A percentile compares a stretch with the other conserved stretches of the same genome.
phyloP scores from a whole-genome alignment of 192 early-diverging fungal genomes.

The Rhizoclosmatium globosum region DNA sequence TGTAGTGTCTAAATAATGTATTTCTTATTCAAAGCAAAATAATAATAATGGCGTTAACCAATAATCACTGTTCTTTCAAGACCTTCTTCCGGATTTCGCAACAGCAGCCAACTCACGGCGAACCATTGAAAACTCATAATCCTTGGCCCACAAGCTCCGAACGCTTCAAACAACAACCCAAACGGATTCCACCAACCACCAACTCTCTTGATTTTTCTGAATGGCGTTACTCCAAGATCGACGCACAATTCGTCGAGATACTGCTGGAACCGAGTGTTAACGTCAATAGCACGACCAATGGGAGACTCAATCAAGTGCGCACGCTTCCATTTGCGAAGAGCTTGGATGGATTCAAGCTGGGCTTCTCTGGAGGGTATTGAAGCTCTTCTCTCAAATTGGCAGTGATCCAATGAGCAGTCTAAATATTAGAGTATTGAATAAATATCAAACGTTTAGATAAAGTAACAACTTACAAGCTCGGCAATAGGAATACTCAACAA shows the following conservation, averaged over 20 bases:
- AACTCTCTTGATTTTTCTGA: neutral
- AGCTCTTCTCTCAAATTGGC: neutral
- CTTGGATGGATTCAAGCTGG: neutral
- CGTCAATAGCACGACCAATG: neutral
- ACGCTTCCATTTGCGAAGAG: constrained; percentile 5
- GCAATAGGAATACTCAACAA: neutral
- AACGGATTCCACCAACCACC: neutral
- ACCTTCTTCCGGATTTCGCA: no score
- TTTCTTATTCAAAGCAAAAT: no score
- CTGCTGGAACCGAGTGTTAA: constrained; percentile 12
- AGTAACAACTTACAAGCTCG: neutral
- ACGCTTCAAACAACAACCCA: no score
- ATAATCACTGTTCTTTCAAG: no score
- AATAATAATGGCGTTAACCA: no score
- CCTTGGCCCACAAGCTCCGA: no score
- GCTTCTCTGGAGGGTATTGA: neutral
- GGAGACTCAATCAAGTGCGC: neutral
- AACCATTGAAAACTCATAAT: no score
- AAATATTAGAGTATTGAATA: neutral
- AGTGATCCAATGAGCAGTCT: neutral
- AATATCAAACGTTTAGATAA: neutral
- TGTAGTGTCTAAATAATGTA: no score
- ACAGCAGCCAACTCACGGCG: no score
- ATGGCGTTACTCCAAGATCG: neutral
- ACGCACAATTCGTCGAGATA: constrained; percentile 6